Conservation (phyloP, 2,329 filamentous ascomycete genomes). For the Berkeleyomyces rouxiae region DNA sequence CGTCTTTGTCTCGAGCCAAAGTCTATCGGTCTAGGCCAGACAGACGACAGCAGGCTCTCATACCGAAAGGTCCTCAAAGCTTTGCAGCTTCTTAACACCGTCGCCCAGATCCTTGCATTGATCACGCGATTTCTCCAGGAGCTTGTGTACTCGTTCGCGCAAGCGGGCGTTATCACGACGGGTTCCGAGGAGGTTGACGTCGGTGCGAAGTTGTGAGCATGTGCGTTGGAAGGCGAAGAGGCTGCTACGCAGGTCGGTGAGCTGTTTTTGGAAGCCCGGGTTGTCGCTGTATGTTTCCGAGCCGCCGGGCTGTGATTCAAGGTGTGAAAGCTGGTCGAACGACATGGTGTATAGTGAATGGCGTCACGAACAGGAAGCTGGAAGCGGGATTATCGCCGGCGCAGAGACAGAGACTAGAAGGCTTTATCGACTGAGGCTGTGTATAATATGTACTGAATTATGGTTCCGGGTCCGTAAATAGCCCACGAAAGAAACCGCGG, state of each 20-base stretch:
- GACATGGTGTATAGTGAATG: constrained; percentile 44
- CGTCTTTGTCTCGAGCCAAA: neutral
- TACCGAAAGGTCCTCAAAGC: constrained; percentile 72
- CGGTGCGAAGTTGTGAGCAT: constrained; percentile 67
- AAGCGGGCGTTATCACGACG: constrained; percentile 82
- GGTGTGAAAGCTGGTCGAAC: constrained; percentile 68
- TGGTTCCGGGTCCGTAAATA: neutral
- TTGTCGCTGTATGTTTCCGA: constrained; percentile 65
- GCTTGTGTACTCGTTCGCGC: constrained; percentile 73
- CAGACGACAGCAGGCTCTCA: neutral
- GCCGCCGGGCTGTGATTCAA: constrained; percentile 59
- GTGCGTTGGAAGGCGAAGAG: constrained; percentile 80
- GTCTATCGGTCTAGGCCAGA: neutral
- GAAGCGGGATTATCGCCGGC: neutral
- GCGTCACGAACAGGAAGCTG: neutral
- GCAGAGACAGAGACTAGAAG: neutral
- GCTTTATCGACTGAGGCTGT: neutral
- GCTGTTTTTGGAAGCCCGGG: constrained; percentile 74
- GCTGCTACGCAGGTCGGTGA: constrained; percentile 69
- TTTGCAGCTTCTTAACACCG: constrained; percentile 79
- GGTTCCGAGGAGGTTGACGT: constrained; percentile 74
- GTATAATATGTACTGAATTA: neutral
- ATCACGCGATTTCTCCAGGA: constrained; percentile 71
- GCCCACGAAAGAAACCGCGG: neutral
- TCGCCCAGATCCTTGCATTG: constrained; percentile 87